Base-by-base conservation (phyloP, 2,329 filamentous ascomycete species). In the Coniochaeta sp. region DNA sequence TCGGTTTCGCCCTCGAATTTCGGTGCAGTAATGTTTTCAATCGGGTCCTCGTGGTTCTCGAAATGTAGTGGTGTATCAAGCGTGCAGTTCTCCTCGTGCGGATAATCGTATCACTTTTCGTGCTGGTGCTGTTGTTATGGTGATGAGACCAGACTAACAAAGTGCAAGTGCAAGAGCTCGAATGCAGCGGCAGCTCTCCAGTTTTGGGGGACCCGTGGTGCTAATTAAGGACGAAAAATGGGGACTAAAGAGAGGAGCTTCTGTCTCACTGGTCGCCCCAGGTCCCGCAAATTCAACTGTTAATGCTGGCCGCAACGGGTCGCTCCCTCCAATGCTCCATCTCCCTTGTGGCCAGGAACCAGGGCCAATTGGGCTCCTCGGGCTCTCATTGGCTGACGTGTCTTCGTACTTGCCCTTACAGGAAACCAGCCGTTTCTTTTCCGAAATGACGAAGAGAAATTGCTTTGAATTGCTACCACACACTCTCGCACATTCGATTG, bases 251-350 rank as follows among this genome's bases (percentile, higher is more conserved):
- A 24, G 33, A 52, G 48, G 42, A 51, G 28, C 33, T 38, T n/a
- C n/a, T 18, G 55, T 53, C 58, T 58, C 57, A 55, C 56, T 55
- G 38, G 38, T 26, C 38, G 14, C 3, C 18, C 18, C 8, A 6
- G 38, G 5, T 22, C 20, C 38, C 38, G 38, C 38, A 42, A 62
- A 61, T 61, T 59, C 60, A 63, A 60, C 61, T 60, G 53, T 60
- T 55, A 59, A 60, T 61, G 57, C 60, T 55, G 32, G 48, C n/a
- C 32, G 27, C 45, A 30, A 28, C 45, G 45, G 45, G 26, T 28
- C 26, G 45, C 26, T 31, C 22, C 13, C 22, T 26, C 9, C 45
- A 47, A n/a, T n/a, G n/a, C n/a, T n/a, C n/a, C n/a, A n/a, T n/a
- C n/a, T 47, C 45, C 28, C 45, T 47, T 24, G 45, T n/a, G 45